Evolutionary conservation across 2,329 filamentous ascomycete species (phyloP), one percentile per base, ranked within the genome.

Genomic region (Diaporthe destruens): DNA sequence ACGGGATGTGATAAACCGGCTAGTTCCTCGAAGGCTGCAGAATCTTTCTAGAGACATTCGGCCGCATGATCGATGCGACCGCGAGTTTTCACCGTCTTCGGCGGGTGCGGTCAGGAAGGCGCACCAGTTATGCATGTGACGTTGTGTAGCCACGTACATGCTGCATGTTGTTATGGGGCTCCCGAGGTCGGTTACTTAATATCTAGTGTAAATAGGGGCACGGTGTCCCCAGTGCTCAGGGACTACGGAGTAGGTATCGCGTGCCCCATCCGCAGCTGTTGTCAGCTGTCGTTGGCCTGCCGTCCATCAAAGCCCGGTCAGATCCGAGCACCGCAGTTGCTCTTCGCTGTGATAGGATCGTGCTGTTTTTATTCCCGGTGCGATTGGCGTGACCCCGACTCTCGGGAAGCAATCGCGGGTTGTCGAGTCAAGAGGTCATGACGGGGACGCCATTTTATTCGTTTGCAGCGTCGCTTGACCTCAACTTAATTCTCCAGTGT

Each of bases 31-130:
- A 65, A 51, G 59, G 29, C 20, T 65, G 59, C 29, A 65, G 51
- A 65, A 51, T 51, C 39, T 36, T 65, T 65, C 59, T 65, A 65
- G 59, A 51, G 59, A 42, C 44, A 49, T 65, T 49, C 59, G 44
- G 20, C 59, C 49, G 59, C 59, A 49, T 63, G 59, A 47, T 65
- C 59, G 59, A 49, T 49, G 44, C 16, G 44, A 65, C 59, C 59
- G 6, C 42, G 42, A 9, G 12, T 49, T 49, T 65, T 49, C 59
- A 51, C 59, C 59, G 29, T 49, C 59, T 65, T 51, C 18, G 29
- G 59, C 20, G 25, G 59, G 34, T 51, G n/a, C 44, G 42, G 59
- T 65, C 59, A 51, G 29, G 20, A n/a, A 11, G 18, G 7, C 20
- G 11, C 42, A 23, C 59, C 18, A 51, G 11, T 9, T 32, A 65